phyloP scores from a whole-genome alignment of 2,329 filamentous ascomycete species.

The Botrytis paeoniae region DNA sequence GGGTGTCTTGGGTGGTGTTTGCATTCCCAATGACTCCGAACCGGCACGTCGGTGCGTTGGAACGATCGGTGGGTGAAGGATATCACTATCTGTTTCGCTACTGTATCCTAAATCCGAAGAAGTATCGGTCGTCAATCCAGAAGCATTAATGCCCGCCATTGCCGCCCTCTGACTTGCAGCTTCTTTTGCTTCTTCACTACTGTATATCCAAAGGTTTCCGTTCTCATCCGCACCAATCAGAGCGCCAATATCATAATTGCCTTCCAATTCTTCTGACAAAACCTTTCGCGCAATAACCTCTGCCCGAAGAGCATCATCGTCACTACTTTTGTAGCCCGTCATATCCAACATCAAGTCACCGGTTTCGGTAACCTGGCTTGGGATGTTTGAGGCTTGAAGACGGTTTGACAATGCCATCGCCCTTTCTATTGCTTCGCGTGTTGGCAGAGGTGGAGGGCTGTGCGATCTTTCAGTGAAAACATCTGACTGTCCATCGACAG shows the following conservation, averaged over 20 bases:
- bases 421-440: conserved; percentile 74
- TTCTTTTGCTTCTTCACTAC: conserved; percentile 93
- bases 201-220: conserved; percentile 99
- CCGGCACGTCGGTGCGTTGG: conserved; percentile 58
- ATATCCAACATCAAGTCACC: conserved; percentile 98
- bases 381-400: conserved; percentile 86
- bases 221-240: conserved; percentile 93
- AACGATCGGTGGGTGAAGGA: conserved; percentile 45
- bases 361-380: conserved; percentile 83
- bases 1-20: conserved; percentile 68
- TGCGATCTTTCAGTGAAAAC: conserved; percentile 55
- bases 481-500: conserved; percentile 32
- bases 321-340: conserved; percentile 92
- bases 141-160: conserved; percentile 45
- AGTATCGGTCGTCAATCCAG: conserved; percentile 54
- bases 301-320: conserved; percentile 85
- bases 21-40: conserved; percentile 49
- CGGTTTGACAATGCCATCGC: conserved; percentile 83
- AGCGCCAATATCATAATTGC: conserved; percentile 93
- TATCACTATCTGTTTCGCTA: conserved; percentile 73
- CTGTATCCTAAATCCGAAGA: conserved; percentile 93
- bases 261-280: conserved; percentile 86
- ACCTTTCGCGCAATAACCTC: conserved; percentile 94
- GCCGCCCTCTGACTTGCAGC: conserved; percentile 67
- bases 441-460: conserved; percentile 73